phyloP scores from a whole-genome alignment of 257 asterid genomes.

The Solanum peruvianum region DNA sequence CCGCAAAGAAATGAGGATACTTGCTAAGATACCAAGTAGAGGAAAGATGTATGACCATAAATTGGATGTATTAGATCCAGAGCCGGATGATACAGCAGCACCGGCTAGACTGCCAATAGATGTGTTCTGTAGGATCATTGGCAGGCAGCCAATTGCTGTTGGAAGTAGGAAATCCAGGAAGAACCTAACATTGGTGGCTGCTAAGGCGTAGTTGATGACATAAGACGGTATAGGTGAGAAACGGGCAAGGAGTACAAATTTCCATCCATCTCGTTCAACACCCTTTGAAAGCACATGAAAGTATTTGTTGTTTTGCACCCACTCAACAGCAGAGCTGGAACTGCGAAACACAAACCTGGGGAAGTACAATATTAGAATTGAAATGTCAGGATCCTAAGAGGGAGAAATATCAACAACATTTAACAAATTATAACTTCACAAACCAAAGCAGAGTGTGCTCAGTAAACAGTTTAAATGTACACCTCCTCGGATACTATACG shows the following conservation, averaged over 20 bases:
- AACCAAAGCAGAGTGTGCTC: not conserved
- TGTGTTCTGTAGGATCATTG: conserved; percentile 94
- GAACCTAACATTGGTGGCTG: conserved; percentile 72
- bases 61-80: conserved; percentile 42
- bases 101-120: conserved; percentile 95
- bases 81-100: conserved; percentile 75
- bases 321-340: conserved; percentile 46
- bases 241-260: conserved; percentile 85
- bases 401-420: not conserved
- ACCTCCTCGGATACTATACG: not conserved
- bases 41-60: conserved; percentile 71
- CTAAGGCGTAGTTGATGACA: conserved; percentile 81
- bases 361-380: not conserved
- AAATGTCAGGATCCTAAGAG: not conserved
- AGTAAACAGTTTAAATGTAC: not conserved
- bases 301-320: conserved; percentile 71
- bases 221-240: conserved; percentile 96
- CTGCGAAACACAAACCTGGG: conserved; percentile 51
- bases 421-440: not conserved
- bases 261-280: conserved; percentile 91
- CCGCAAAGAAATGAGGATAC: conserved; percentile 78
- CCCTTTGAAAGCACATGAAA: conserved; percentile 65
- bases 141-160: conserved; percentile 79
- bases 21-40: conserved; percentile 68
- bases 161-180: conserved; percentile 78